Base-by-base conservation (phyloP, 306 rosid species). In the Quercus gilva region DNA sequence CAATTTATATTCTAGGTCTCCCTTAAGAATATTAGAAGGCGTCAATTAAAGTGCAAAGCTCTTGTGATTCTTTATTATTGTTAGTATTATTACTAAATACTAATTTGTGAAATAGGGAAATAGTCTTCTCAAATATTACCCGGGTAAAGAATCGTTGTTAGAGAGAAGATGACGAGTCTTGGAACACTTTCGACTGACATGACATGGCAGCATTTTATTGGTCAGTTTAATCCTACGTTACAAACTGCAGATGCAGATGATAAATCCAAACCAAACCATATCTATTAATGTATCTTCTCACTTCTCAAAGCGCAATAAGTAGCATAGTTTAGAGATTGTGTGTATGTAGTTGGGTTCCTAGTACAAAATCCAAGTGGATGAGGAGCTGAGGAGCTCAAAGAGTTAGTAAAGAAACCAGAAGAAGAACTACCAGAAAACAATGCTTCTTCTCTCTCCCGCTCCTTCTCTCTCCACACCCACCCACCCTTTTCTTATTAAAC, bases 401-500 rank as follows among this genome's bases (percentile, higher is more conserved):
- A 8, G 45, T 41, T 1, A 8, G 2, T n/a, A 77, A 28, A 45
- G 73, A 19, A 28, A 74, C 52, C 55, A 74, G 57, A 59, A 19
- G 57, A 56, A 26, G 43, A 65, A 33, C n/a, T 60, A n/a, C 49
- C n/a, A 49, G 37, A 81, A 41, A 41, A 74, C 76, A 73, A 90
- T 92, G 95, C 85, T 80, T 78, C 83, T 86, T 74, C 90, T 86
- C 74, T 83, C 89, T 79, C 85, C 89, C 9, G 81, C 86, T 41
- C 79, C 75, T 8, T 83, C 89, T 55, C 81, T 79, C 84, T 80
- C 79, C 79, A 65, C 84, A 11, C 72, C 91, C 74, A 81, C 26
- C 69, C 59, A 65, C 20, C 71, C 79, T 74, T 67, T 78, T 72
- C 81, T 87, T 64, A 63, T 85, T 13, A 49, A 49, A n/a, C 84